These are phyloP conservation scores for Hypholoma sublateritium DNA, from an alignment of 768 basidiomycete genomes.

Conservation along the genomic window DNA sequence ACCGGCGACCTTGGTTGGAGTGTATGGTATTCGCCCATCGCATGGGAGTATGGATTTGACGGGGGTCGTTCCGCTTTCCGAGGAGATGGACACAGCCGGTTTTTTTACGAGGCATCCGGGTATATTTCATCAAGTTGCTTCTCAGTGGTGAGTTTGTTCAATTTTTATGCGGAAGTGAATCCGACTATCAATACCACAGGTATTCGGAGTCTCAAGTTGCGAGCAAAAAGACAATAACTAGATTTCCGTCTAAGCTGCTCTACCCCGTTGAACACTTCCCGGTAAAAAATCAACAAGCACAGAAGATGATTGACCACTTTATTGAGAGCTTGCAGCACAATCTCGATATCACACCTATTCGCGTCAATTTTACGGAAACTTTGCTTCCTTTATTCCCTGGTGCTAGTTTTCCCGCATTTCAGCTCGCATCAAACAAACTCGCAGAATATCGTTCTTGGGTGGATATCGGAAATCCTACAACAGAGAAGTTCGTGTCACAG, in stretches of 20 bases:
- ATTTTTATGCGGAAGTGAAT: background rate
- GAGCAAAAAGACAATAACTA: slow-evolving; percentile 19
- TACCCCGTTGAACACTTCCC: slow-evolving; percentile 38
- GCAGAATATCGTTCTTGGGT: slow-evolving; percentile 37
- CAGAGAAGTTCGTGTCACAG: slow-evolving; percentile 19
- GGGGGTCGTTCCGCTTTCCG: slow-evolving; percentile 35
- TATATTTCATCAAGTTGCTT: slow-evolving; percentile 27
- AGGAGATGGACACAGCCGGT: slow-evolving; percentile 40
- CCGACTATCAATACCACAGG: slow-evolving; percentile 18
- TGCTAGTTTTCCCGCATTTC: slow-evolving; percentile 27
- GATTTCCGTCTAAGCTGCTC: slow-evolving; percentile 30
- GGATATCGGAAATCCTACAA: slow-evolving; percentile 32
- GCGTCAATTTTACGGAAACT: slow-evolving; percentile 27
- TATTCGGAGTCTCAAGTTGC: slow-evolving; percentile 29
- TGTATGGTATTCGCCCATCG: slow-evolving; percentile 35
- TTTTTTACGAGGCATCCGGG: slow-evolving; percentile 34
- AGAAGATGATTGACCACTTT: slow-evolving; percentile 30
- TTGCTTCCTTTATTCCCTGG: slow-evolving; percentile 31
- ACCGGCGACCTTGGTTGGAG: slow-evolving; percentile 37
- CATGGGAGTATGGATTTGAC: slow-evolving; percentile 31
- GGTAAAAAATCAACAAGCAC: slow-evolving; percentile 28
- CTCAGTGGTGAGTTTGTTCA: slow-evolving; percentile 26
- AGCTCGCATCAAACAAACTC: slow-evolving; percentile 29
- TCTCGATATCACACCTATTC: slow-evolving; percentile 24
- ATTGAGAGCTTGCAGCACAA: slow-evolving; percentile 21